These are phyloP conservation scores for Diophrys appendiculata DNA, from an alignment of 73 alveolate species.

Conservation along the genomic window DNA sequence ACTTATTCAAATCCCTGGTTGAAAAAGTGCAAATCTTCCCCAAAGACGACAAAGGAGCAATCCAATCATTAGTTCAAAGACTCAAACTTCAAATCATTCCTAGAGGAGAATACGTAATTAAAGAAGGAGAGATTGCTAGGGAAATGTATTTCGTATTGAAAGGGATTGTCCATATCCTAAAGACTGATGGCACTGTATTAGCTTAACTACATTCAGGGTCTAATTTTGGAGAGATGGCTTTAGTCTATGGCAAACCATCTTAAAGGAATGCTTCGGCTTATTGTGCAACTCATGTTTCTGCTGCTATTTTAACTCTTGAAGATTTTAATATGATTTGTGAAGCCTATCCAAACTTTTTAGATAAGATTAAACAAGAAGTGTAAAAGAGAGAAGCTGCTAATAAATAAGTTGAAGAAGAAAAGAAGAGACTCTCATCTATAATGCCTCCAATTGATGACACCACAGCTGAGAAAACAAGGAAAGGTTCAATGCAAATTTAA, in stretches of 20 bases:
- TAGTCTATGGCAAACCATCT: constrained; percentile 23
- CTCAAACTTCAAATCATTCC: constrained; percentile 36
- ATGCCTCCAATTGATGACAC: constrained; percentile 4
- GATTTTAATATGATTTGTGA: constrained; percentile 52
- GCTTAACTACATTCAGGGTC: constrained; percentile 20
- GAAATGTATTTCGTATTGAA: constrained; percentile 65
- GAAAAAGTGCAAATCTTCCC: constrained; percentile 43
- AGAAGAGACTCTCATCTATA: constrained; percentile 29
- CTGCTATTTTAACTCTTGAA: constrained; percentile 51
- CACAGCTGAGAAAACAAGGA: too few species aligned
- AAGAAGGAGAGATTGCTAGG: constrained; percentile 61
- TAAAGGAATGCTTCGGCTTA: constrained; percentile 45
- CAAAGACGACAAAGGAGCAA: constrained; percentile 50
- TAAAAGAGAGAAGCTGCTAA: not conserved
- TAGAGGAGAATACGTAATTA: constrained; percentile 50
- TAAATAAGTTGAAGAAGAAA: not conserved
- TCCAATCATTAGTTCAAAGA: constrained; percentile 32
- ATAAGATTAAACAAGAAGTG: constrained; percentile 25
- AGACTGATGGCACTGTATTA: constrained; percentile 24
- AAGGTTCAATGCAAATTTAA: too few species aligned
- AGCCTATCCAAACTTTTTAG: constrained; percentile 53
- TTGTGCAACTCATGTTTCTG: constrained; percentile 36
- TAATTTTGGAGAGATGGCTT: constrained; percentile 71
- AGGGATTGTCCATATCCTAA: constrained; percentile 47
- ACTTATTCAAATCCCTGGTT: constrained; percentile 44